Evolutionary conservation across 805 yeast genomes (phyloP), one percentile per base, ranked within the genome.

Genomic region (Diddensiella santjacobensis): DNA sequence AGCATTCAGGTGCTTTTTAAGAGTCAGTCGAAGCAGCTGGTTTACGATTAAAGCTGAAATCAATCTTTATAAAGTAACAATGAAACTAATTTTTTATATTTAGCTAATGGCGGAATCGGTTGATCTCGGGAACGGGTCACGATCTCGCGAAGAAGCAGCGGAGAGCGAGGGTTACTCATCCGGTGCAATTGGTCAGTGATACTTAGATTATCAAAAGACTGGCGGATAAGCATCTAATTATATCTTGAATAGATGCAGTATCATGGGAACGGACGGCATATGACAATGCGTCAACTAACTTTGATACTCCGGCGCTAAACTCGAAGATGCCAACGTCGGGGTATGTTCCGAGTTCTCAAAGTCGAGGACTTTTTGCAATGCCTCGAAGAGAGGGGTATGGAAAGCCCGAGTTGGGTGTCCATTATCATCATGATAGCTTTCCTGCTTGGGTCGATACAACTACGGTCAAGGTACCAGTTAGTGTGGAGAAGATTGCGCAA

Each of bases 391-490:
- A 26, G 8, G 13, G 13, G 31, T 13, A 26, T 13, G 11, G 13
- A 8, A 35, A 35, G 15, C 51, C 56, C 22, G 48, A 52, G 15
- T 42, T 33, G 38, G 60, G 61, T n/a, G 43, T 54, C 1, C 62
- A 58, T 40, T 59, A 60, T 60, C 39, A 38, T 8, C 29, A 29
- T 3, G 82, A 86, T 60, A 95, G 95, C 38, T 88, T 85, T 64
- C 96, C 96, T 31, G 96, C 96, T 42, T 88, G 96, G 96, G 48
- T 40, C 17, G 18, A 17, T 19, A 83, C 91, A 22, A 93, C 95
- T 37, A 95, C 85, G 65, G 85, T 61, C 6, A 65, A 77, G 53
- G 83, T 80, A 3, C 66, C 66, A 1, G 40, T 64, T 17, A 38
- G 54, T 10, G 49, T 56, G n/a, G 55, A 45, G 22, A 79, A 78